Conservation (phyloP, 805 yeast species). For the Metschnikowia hibisci region DNA sequence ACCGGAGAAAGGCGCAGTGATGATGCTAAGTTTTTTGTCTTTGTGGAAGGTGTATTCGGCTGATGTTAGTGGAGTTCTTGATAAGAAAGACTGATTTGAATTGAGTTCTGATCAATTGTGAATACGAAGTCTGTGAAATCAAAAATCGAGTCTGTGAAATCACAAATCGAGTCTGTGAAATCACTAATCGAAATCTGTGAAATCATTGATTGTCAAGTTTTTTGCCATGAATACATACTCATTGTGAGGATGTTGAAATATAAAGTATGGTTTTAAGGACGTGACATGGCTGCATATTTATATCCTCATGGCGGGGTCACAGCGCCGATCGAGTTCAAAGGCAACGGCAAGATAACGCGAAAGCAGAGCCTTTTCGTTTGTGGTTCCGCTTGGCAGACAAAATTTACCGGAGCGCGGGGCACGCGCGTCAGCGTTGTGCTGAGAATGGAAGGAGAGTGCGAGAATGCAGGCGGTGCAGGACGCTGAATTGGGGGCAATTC, state of each 20-base stretch:
- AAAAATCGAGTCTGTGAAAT: no score
- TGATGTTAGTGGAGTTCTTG: conserved; percentile 12
- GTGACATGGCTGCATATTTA: not conserved
- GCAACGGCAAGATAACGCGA: conserved; percentile 9
- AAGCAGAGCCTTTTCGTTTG: not conserved
- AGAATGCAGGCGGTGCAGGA: not conserved
- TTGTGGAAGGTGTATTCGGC: conserved; percentile 53
- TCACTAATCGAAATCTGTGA: no score
- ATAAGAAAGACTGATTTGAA: no score
- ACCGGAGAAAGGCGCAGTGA: conserved; percentile 91
- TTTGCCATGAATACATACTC: no score
- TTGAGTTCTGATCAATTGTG: no score
- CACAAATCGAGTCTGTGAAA: no score
- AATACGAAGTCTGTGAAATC: no score
- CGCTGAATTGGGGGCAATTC: no score
- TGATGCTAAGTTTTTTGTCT: conserved; percentile 56
- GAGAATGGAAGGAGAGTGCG: conserved; percentile 1
- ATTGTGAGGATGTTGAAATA: no score
- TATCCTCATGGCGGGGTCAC: not conserved
- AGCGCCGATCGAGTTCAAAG: conserved; percentile 1
- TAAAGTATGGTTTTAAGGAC: no score
- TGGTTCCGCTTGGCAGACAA: not conserved
- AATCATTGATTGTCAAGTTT: no score
- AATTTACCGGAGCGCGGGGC: conserved; percentile 1
- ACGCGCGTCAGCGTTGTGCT: not conserved